Evolutionary conservation across 192 early-diverging fungal genomes (phyloP), one percentile per base, ranked within the genome.

Genomic region (Pilobolus umbonatus): DNA sequence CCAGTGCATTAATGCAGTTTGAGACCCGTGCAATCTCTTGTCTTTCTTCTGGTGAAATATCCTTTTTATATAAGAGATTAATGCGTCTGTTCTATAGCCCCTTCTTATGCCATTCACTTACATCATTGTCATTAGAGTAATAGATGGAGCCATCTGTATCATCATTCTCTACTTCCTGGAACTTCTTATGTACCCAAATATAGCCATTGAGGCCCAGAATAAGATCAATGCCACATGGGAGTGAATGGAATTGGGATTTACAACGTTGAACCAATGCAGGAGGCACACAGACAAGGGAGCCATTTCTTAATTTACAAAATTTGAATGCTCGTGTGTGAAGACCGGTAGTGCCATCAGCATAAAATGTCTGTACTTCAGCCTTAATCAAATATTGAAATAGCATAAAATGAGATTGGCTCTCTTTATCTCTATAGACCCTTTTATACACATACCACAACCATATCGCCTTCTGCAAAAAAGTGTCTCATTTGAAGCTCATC

Each of bases 401-500:
- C 47, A 4, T 28, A 39, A 17, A 7, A 43, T 29, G 28, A 35
- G 2, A 17, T 36, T 22, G 25, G 29, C 9, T 36, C 30, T 6
- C 3, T 47, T 29, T 21, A 25, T 39, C 32, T 9, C 5, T 3
- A 26, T n/a, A 19, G 1, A 22, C 5, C 9, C 15, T 50, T 25
- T 17, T 21, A 7, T 6, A 4, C 22, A 29, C 68, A 58, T 74
- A 85, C 95, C 71, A 92, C 91, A 14, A 98, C 70, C 60, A 96
- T 61, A 73, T 99, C 93, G 8, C 97, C 97, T 45, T 99, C 97
- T 14, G 88, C 73, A 71, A 98, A 93, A 58, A 95, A 95, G 28
- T 82, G 85, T 40, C 92, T 82, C 95, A 99, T 99, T 67, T 95
- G 90, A 60, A 98, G 78, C 69, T 99, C 93, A 72, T 99, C 95